Evolutionary conservation across 352 stramenopile species (phyloP), one percentile per base, ranked within the genome.

Genomic region (Phytophthora multivora): DNA sequence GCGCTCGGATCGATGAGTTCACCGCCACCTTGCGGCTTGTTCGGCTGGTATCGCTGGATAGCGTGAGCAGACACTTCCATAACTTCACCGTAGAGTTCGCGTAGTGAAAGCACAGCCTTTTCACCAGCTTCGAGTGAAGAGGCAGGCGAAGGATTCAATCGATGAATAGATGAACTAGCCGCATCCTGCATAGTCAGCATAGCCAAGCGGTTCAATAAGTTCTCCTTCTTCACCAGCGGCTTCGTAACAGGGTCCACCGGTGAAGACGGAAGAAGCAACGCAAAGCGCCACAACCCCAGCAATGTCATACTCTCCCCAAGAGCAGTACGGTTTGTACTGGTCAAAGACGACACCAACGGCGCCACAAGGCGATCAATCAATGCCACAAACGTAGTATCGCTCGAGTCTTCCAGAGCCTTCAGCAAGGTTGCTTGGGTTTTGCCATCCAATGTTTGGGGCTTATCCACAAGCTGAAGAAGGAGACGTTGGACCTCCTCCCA

Each of bases 241-340:
- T 97, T 97, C 57, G 82, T 90, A 45, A 95, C 94, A 23, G 97
- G 97, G 65, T 99, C 97, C 16, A 99, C 88, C 3, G 97, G 97
- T 16, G 93, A 98, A 41, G 88, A 93, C 31, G 97, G 97, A 18
- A 97, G 61, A 39, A 98, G 68, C 43, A 99, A 73, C 39, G 89
- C 78, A 31, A 99, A 97, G 10, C 93, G 83, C 69, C 98, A 88
- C 59, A 98, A 59, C 26, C 97, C 97, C 50, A 99, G 53, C 30
- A 97, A 80, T 23, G 98, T 79, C 66, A 97, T 91, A 40, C 78
- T 83, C 51, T 97, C 61, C 31, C 91, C 90, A 12, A 89, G 73
- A 12, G 36, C 19, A 16, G 30, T 57, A 25, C 15, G 16, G 36
- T 36, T 18, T 26, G 50, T 33, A 15, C 9, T 53, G 72, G 50